Evolutionary conservation across 768 basidiomycete genomes (phyloP), one percentile per base, ranked within the genome.

Genomic region (Mycena crocata): DNA sequence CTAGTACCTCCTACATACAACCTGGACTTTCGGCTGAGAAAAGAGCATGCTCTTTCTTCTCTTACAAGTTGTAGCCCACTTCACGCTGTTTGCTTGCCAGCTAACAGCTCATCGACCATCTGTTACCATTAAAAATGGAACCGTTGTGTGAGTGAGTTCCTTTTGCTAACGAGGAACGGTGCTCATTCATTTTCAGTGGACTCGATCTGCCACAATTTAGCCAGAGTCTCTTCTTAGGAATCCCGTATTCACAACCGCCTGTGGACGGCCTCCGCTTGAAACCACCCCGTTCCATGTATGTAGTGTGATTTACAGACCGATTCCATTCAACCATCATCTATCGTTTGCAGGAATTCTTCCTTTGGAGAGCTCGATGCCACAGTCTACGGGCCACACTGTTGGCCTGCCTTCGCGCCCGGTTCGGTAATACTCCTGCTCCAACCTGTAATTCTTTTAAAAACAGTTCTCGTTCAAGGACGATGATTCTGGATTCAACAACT

Each of bases 201-300:
- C 46, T 68, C n/a, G 62, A 64, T 30, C 46, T 68, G 8, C 67
- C 67, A 2, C 68, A 75, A 56, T 71, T 71, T 28, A 56, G 70
- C 19, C 78, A 80, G 44, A 70, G 69, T 15, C 76, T 79, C 66
- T 80, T 75, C 65, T 75, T 77, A 14, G 77, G 76, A 26, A 77
- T 81, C n/a, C 79, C 78, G 0, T 81, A 76, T 57, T 79, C 76
- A 17, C 74, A 80, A 57, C 74, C 80, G 17, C 80, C 80, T 3
- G 45, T 80, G 5, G 76, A 76, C 5, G 67, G 78, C 45, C 69
- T 80, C 17, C 73, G 80, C 19, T 78, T 78, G 69, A 59, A 77
- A 32, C 73, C 74, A 10, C 79, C 80, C 23, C 72, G 66, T 23
- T 72, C 67, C 30, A 65, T 81, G 54, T 73, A 75, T 31, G 77